Percentiles rank a stretch among this genome's conserved stretches.
Conservation (phyloP, 495 filamentous ascomycete species). For the Penicillium egyptiacum region DNA sequence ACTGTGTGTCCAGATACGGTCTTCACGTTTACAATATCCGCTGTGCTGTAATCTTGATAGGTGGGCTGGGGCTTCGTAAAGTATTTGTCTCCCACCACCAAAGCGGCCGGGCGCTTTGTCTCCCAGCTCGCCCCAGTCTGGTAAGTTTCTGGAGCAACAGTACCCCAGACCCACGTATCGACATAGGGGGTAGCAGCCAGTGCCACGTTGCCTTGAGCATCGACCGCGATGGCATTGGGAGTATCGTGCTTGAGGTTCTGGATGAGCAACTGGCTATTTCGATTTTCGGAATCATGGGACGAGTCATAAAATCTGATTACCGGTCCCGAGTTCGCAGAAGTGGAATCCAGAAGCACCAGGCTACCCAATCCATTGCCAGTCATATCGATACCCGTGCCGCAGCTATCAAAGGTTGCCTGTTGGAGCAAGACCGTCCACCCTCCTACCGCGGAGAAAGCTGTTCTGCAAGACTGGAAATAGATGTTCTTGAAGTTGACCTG, state of each 20-base stretch:
- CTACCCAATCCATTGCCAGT: slow-evolving; percentile 47
- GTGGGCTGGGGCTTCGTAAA: slow-evolving; percentile 44
- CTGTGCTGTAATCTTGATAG: slow-evolving; percentile 47
- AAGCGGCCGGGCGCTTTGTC: slow-evolving; percentile 22
- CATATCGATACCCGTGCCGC: slow-evolving; percentile 37
- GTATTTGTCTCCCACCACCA: slow-evolving; percentile 30
- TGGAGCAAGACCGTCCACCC: slow-evolving; percentile 47
- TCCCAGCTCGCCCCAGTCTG: slow-evolving; percentile 22
- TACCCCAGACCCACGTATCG: slow-evolving; percentile 46
- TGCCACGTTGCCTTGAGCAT: slow-evolving; percentile 35
- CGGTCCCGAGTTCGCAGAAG: slow-evolving; percentile 48
- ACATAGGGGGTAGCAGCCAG: slow-evolving; percentile 48
- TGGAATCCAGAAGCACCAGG: slow-evolving; percentile 48
- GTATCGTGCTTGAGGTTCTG: slow-evolving; percentile 36
- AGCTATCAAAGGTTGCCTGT: slow-evolving; percentile 33
- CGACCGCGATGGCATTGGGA: slow-evolving; percentile 32
- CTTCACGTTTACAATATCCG: slow-evolving; percentile 53
- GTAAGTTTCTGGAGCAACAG: slow-evolving; percentile 34
- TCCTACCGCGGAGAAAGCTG: slow-evolving; percentile 37
- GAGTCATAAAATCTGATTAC: slow-evolving; percentile 50
- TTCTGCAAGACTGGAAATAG: slow-evolving; percentile 41
- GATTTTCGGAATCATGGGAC: slow-evolving; percentile 31
- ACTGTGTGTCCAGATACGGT: slow-evolving; percentile 34
- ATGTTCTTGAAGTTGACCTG: slow-evolving; percentile 54
- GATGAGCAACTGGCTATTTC: slow-evolving; percentile 41